These are phyloP conservation scores for Coelastrella sp. DNA, from an alignment of 139 green algal genomes.

Conservation along the genomic window DNA sequence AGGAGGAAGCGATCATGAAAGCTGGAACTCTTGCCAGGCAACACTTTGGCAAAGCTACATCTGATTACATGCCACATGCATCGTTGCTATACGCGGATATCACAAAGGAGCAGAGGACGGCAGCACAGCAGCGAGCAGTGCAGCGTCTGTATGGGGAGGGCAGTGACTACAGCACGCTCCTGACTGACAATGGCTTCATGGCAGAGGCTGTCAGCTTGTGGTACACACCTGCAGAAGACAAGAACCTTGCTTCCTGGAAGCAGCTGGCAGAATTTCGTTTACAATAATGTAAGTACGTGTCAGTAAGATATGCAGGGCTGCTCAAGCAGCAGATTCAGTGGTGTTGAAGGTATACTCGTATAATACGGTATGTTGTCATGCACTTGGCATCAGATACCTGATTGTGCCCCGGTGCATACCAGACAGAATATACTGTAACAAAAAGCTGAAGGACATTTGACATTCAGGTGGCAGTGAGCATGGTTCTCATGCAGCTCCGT, in stretches of 20 bases:
- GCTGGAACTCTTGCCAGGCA: slow-evolving; percentile 27
- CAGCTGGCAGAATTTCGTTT: slow-evolving; percentile 49
- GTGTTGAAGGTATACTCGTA: not conserved
- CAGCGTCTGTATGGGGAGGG: slow-evolving; percentile 56
- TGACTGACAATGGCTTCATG: slow-evolving; percentile 58
- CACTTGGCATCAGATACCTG: too few relatives aligned
- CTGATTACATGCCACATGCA: slow-evolving; percentile 69
- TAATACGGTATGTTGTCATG: too few relatives aligned
- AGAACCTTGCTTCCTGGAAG: slow-evolving; percentile 41
- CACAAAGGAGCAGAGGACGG: not conserved
- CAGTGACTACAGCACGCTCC: slow-evolving; percentile 60
- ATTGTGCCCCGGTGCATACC: too few relatives aligned
- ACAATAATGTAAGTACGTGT: not conserved
- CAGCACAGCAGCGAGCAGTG: slow-evolving; percentile 25
- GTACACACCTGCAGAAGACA: slow-evolving; percentile 58
- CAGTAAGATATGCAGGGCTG: too few relatives aligned
- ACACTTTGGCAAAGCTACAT: slow-evolving; percentile 30
- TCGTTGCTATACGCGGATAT: slow-evolving; percentile 64
- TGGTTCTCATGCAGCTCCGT: too few relatives aligned
- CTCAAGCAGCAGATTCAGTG: not conserved
- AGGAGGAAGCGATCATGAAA: slow-evolving; percentile 38
- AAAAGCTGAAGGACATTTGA: too few relatives aligned
- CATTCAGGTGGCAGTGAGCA: too few relatives aligned
- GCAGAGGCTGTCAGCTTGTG: slow-evolving; percentile 50
- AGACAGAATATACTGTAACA: too few relatives aligned